Evolutionary conservation across 495 filamentous ascomycete species (phyloP).

Genomic region (Aspergillus nanangensis): DNA sequence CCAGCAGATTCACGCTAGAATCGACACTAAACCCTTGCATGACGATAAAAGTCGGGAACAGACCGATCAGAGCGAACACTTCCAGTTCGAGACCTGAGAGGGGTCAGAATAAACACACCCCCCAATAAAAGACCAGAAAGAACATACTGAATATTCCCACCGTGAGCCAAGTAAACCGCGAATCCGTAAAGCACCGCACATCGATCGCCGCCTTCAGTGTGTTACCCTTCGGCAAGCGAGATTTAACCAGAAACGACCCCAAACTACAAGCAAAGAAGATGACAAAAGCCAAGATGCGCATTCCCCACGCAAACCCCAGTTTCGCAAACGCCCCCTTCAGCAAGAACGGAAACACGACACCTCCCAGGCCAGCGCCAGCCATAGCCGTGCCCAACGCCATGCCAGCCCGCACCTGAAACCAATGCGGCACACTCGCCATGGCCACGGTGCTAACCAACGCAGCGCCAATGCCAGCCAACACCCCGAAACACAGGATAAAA

Average conservation of each 20-base stretch:
- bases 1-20: constrained; percentile 29
- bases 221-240: constrained; percentile 27
- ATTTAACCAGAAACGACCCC: constrained; percentile 37
- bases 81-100: constrained; percentile 44
- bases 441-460: constrained; percentile 54
- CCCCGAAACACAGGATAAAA: constrained; percentile 57
- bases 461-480: constrained; percentile 52
- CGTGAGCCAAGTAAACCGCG: constrained; percentile 34
- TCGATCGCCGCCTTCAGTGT: constrained; percentile 42
- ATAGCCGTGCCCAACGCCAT: constrained; percentile 37
- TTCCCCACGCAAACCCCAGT: constrained; percentile 58
- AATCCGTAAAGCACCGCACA: constrained; percentile 52
- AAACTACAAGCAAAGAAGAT: constrained; percentile 45
- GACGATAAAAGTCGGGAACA: constrained; percentile 47
- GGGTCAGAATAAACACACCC: neutral
- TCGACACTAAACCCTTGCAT: constrained; percentile 32
- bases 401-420: constrained; percentile 33
- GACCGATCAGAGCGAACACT: constrained; percentile 46
- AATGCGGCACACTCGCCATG: constrained; percentile 34
- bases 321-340: constrained; percentile 46
- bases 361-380: constrained; percentile 43
- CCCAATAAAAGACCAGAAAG: constrained; percentile 9
- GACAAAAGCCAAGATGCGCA: constrained; percentile 56
- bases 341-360: constrained; percentile 58
- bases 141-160: constrained; percentile 33